These are phyloP conservation scores for Xylaria longipes DNA, from an alignment of 495 filamentous ascomycete species.

Conservation along the genomic window DNA sequence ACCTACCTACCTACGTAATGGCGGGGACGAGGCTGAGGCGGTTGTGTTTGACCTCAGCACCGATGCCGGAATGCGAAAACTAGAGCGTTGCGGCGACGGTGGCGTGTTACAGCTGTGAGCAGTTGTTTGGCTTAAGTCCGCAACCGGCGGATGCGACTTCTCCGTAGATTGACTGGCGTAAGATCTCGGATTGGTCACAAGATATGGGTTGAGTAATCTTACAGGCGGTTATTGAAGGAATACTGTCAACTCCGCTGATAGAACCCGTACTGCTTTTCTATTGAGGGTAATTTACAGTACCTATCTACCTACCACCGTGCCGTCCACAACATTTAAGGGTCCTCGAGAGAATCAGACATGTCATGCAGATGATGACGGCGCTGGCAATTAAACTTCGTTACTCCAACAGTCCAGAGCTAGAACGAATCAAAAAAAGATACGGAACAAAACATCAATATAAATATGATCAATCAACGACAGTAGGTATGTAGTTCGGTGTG, in stretches of 20 bases:
- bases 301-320: not conserved
- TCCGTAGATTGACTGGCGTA: not conserved
- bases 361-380: not conserved
- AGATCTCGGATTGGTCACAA: conserved; percentile 8
- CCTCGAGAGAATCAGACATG: not conserved
- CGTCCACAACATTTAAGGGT: not conserved
- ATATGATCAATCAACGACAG: not conserved
- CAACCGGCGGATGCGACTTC: conserved; percentile 8
- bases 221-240: not conserved
- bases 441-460: not conserved
- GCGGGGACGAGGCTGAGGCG: conserved; percentile 17
- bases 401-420: not conserved
- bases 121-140: not conserved
- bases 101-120: not conserved
- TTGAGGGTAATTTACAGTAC: not conserved
- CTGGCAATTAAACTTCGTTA: not conserved
- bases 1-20: not conserved
- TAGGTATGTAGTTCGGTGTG: not conserved
- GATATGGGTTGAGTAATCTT: not conserved
- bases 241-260: not conserved
- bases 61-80: conserved; percentile 15
- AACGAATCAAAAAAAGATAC: not conserved
- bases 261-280: not conserved
- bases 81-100: conserved; percentile 3
- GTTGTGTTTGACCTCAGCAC: conserved; percentile 15